Evolutionary conservation across 2,329 filamentous ascomycete species (phyloP).

Genomic region (Colletotrichum liriopes): DNA sequence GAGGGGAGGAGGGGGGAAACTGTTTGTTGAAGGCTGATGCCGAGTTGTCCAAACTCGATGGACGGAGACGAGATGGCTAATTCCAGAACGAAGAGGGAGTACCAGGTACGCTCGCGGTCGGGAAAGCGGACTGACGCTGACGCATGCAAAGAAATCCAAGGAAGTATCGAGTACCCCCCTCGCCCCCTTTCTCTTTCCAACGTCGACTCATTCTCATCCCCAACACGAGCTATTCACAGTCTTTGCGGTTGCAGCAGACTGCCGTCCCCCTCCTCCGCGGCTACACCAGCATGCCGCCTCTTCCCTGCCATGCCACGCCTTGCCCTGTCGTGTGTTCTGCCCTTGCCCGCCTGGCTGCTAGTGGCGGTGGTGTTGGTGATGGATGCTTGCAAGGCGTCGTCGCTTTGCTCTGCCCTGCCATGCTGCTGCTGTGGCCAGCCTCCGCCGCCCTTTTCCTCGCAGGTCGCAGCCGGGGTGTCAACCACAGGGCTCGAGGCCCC

Average conservation of each 20-base stretch:
- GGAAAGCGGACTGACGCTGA: background rate
- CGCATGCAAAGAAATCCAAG: no score
- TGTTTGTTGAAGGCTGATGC: background rate
- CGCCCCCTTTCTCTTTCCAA: background rate
- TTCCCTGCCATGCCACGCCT: conserved; percentile 2
- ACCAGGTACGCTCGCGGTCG: background rate
- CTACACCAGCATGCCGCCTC: background rate
- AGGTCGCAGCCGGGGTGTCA: background rate
- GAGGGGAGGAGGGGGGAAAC: background rate
- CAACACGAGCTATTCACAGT: background rate
- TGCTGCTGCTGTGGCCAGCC: background rate
- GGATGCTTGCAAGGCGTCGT: conserved; percentile 1
- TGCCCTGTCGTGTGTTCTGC: background rate
- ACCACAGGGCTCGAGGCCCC: background rate
- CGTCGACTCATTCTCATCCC: background rate
- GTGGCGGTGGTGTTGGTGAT: background rate
- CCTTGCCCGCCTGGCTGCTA: background rate
- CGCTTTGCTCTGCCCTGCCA: background rate
- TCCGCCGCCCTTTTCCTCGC: background rate
- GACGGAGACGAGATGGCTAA: background rate
- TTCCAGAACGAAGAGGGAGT: background rate
- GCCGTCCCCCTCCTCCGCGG: background rate
- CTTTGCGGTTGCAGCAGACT: background rate
- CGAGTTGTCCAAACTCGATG: background rate
- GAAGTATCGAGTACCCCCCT: background rate